phyloP scores from a whole-genome alignment of 148 eudicot genomes.

The Polygonum maritimum region DNA sequence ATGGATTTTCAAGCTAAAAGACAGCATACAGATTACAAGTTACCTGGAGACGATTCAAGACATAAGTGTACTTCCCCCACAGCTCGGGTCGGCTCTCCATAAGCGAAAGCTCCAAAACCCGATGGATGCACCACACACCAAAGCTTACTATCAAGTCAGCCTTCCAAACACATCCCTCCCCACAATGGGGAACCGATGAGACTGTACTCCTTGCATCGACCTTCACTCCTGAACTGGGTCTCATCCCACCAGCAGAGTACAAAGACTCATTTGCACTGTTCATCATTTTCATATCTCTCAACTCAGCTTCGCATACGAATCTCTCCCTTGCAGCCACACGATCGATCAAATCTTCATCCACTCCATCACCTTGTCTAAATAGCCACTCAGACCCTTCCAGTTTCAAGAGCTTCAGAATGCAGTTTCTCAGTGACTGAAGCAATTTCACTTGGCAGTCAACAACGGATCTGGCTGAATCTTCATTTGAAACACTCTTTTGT shows the following conservation, averaged over 20 bases:
- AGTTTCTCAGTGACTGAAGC: constrained; percentile 68
- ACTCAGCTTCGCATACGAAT: constrained; percentile 66
- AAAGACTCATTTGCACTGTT: constrained; percentile 25
- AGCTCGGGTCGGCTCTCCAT: constrained; percentile 99
- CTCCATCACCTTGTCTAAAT: constrained; percentile 79
- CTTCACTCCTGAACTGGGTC: constrained; percentile 20
- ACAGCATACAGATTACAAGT: constrained; percentile 5
- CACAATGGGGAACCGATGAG: constrained; percentile 74
- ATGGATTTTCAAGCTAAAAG: not conserved
- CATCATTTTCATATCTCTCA: constrained; percentile 35
- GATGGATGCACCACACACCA: constrained; percentile 94
- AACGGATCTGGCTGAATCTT: constrained; percentile 33
- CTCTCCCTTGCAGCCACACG: constrained; percentile 81
- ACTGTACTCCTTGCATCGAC: constrained; percentile 35
- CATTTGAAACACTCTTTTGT: constrained; percentile 19
- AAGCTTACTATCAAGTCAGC: constrained; percentile 71
- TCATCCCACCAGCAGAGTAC: constrained; percentile 28
- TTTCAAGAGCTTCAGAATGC: constrained; percentile 71
- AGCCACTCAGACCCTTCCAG: constrained; percentile 94
- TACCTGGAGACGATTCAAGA: constrained; percentile 98
- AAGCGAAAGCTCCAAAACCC: constrained; percentile 80
- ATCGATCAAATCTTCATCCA: constrained; percentile 83
- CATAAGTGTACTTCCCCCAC: constrained; percentile 96
- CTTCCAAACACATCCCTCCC: constrained; percentile 85
- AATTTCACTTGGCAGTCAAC: constrained; percentile 59